Evolutionary conservation across 1,284 basidiomycete genomes (phyloP).

Genomic region (Trichosporon sp.): DNA sequence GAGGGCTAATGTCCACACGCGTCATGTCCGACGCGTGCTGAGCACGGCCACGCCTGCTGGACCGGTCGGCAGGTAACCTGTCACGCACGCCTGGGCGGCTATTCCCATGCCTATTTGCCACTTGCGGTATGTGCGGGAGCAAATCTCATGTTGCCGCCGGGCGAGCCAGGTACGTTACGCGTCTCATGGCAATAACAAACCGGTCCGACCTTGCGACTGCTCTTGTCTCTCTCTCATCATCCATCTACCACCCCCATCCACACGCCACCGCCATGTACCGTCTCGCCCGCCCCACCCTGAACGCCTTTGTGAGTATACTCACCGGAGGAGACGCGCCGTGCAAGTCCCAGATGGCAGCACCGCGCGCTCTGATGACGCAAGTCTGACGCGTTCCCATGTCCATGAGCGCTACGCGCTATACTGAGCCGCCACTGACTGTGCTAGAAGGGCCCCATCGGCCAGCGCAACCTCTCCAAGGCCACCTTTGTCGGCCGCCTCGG

Average conservation of each 20-base stretch:
- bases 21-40: constrained; percentile 1
- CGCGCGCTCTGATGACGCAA: background rate
- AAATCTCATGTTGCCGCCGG: constrained; percentile 13
- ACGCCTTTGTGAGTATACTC: constrained; percentile 26
- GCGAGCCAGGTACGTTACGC: constrained; percentile 14
- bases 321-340: background rate
- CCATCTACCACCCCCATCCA: constrained; percentile 24
- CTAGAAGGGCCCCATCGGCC: constrained; percentile 28
- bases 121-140: constrained; percentile 2
- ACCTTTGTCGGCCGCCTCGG: constrained; percentile 51
- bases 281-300: constrained; percentile 32
- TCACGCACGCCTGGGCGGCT: background rate
- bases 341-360: background rate
- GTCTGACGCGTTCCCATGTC: background rate
- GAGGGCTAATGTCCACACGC: background rate
- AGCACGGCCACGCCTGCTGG: background rate
- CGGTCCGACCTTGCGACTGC: background rate
- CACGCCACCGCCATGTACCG: constrained; percentile 27
- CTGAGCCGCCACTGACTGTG: constrained; percentile 19
- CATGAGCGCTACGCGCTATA: background rate
- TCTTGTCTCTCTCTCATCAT: constrained; percentile 14
- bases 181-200: constrained; percentile 4
- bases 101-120: constrained; percentile 8
- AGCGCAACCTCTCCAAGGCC: constrained; percentile 40
- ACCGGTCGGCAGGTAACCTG: background rate